These are phyloP conservation scores for Artemisia tridentata DNA, from an alignment of 129 eudicot genomes.

Conservation along the genomic window DNA sequence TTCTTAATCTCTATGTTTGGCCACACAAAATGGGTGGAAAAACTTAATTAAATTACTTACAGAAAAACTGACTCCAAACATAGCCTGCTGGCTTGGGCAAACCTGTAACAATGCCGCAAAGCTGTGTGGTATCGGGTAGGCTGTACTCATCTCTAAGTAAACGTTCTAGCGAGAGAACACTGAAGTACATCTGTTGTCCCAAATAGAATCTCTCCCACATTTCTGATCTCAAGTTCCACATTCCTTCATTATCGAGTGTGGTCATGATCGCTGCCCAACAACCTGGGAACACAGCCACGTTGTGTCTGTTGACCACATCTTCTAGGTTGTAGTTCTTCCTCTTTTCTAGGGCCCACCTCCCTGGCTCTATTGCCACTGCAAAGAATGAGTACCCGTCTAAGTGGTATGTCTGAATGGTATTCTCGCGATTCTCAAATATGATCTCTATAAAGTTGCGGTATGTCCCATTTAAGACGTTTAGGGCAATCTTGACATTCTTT, in stretches of 20 bases:
- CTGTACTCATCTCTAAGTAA: constrained; percentile 83
- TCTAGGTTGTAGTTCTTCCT: constrained; percentile 73
- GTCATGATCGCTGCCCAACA: constrained; percentile 90
- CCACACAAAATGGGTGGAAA: constrained; percentile 23
- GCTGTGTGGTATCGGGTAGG: constrained; percentile 41
- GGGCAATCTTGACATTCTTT: constrained; percentile 37
- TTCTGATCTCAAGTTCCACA: constrained; percentile 86
- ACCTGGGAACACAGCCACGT: constrained; percentile 74
- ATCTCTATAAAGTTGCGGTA: constrained; percentile 75
- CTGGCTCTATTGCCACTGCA: constrained; percentile 77
- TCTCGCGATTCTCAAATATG: constrained; percentile 77
- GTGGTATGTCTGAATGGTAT: constrained; percentile 63
- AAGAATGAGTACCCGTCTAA: constrained; percentile 79
- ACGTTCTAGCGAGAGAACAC: constrained; percentile 59
- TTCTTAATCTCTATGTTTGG: constrained; percentile 25
- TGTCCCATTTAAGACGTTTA: constrained; percentile 69
- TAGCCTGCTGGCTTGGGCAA: constrained; percentile 61
- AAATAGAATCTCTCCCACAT: constrained; percentile 69
- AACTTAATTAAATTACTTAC: constrained; percentile 31
- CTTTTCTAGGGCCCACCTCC: constrained; percentile 79
- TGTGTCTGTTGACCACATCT: constrained; percentile 83
- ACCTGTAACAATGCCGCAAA: constrained; percentile 58
- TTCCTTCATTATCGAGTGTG: constrained; percentile 84
- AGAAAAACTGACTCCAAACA: constrained; percentile 36
- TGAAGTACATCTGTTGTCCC: constrained; percentile 78